Evolutionary conservation across 139 green algal species (phyloP).

Genomic region (Choricystis sp.): DNA sequence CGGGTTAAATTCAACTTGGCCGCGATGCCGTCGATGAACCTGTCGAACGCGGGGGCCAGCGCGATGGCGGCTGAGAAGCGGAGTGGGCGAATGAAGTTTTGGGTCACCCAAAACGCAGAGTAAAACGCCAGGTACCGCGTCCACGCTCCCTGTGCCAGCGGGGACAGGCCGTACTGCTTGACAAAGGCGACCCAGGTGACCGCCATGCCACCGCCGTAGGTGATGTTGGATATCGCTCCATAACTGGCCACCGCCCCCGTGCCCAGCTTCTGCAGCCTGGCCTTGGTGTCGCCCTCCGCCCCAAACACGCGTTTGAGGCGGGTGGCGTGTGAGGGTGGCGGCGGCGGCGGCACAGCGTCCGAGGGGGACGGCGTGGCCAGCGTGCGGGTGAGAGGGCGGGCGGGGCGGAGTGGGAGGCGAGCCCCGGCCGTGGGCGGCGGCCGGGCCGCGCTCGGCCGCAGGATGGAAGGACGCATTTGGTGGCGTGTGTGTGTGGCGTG

Average conservation of each 20-base stretch:
- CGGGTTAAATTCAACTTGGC: conserved; percentile 9
- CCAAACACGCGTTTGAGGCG: background rate
- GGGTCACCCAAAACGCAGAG: conserved; percentile 7
- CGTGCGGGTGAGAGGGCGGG: background rate
- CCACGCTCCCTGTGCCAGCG: conserved; percentile 28
- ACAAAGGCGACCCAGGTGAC: conserved; percentile 35
- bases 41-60: conserved; percentile 37
- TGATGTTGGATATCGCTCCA: conserved; percentile 29
- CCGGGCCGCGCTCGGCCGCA: no score
- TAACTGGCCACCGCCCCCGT: conserved; percentile 28
- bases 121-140: conserved; percentile 36
- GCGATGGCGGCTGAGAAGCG: conserved; percentile 30
- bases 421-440: no score
- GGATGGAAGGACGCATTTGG: background rate
- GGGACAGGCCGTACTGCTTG: conserved; percentile 16
- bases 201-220: conserved; percentile 18
- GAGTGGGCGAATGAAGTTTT: conserved; percentile 40
- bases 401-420: background rate
- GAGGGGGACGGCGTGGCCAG: background rate
- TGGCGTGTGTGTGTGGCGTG: background rate
- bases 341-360: background rate
- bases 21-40: conserved; percentile 19
- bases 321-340: background rate
- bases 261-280: background rate
- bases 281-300: background rate